Percentiles rank a stretch among this genome's conserved stretches.
phyloP scores from a whole-genome alignment of 2,329 filamentous ascomycete genomes.

The Scortechinia acanthostroma region DNA sequence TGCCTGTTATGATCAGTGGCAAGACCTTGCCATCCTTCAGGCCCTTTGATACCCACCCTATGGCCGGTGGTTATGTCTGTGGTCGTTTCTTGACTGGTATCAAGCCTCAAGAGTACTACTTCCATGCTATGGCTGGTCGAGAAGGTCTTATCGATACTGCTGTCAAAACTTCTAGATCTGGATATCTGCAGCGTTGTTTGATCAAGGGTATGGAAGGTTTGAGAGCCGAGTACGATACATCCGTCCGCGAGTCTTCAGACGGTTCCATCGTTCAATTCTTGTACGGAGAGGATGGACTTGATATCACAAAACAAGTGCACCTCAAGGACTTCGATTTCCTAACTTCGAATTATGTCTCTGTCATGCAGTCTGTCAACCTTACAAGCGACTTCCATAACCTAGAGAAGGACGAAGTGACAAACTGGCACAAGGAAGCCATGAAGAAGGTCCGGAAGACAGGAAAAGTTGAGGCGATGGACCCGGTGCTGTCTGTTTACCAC shows the following conservation, averaged over 20 bases:
- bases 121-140: slow-evolving; percentile 98
- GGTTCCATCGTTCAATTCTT: slow-evolving; percentile 90
- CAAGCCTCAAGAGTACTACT: slow-evolving; percentile 94
- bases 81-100: slow-evolving; percentile 97
- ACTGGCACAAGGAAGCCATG: background rate
- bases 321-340: slow-evolving; percentile 85
- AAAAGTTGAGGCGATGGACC: background rate
- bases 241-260: slow-evolving; percentile 79
- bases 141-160: slow-evolving; percentile 98
- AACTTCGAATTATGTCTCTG: slow-evolving; percentile 75
- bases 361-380: slow-evolving; percentile 71
- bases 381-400: slow-evolving; percentile 35
- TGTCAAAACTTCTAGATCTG: slow-evolving; percentile 94
- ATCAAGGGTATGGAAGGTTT: slow-evolving; percentile 98
- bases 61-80: slow-evolving; percentile 87
- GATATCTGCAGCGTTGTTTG: slow-evolving; percentile 90
- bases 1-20: slow-evolving; percentile 94
- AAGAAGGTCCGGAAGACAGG: background rate
- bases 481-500: background rate
- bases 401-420: slow-evolving; percentile 6
- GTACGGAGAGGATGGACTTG: slow-evolving; percentile 91
- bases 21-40: slow-evolving; percentile 93
- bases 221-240: slow-evolving; percentile 84
- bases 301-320: slow-evolving; percentile 90
- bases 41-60: slow-evolving; percentile 80